Evolutionary conservation across 176 grass and related monocot species (phyloP), one percentile per base, ranked within the genome.

Genomic region (Saccharum spontaneum): DNA sequence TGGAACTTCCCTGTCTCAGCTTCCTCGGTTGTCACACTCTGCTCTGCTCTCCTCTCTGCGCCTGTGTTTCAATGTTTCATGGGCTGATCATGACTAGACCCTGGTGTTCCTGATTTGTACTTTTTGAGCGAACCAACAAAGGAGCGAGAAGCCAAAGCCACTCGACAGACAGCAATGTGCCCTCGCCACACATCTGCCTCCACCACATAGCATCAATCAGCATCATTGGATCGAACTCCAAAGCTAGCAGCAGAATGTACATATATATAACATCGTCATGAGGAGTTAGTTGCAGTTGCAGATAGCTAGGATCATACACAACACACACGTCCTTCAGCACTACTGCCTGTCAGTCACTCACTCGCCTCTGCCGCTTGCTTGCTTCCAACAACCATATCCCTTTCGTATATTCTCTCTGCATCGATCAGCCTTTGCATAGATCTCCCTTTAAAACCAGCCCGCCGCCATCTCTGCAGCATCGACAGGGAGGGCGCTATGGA

Each of bases 81-180:
- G 23, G 60, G 23, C 7, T 61, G 23, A 90, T 90, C 89, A 87
- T 75, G 85, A 90, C 80, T 75, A 52, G 70, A 89, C 77, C 57
- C 62, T 63, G 46, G 24, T 65, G 76, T 22, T 62, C 17, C 61
- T 83, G 60, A 83, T 79, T 34, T 69, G n/a, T 75, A 67, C 69
- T 84, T 90, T 87, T 90, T 65, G 80, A 84, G 75, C 13, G 30
- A 80, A 87, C 80, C 69, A 84, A 90, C 80, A 67, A 90, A 82
- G 43, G n/a, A 14, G 63, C 7, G 34, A 36, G 67, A 20, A 69
- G 28, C 65, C 73, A 64, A 72, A 75, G 73, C 73, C 48, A 13
- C 24, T 31, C 44, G 28, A 46, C 45, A 75, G 74, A 6, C 26
- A 71, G 39, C 48, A 64, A 69, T 70, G 45, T 52, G 18, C 39